Conservation (phyloP, 139 green algal species). For the Coccomyxa sp. region DNA sequence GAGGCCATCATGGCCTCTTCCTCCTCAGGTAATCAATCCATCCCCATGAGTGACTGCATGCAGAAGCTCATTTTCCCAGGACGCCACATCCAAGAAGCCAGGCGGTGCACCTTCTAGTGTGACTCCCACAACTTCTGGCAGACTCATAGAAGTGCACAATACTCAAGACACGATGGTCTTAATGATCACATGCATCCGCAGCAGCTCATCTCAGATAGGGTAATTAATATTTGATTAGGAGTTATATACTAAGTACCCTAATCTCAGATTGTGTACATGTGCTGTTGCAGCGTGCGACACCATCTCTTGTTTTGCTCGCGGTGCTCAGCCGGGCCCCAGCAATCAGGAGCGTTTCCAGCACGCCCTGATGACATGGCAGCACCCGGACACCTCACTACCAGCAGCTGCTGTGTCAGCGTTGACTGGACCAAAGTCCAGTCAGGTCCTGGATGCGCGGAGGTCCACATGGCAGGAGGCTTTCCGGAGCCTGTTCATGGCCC, state of each 20-base stretch:
- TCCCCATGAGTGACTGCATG: neutral
- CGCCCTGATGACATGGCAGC: constrained; percentile 41
- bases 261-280: no score
- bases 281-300: no score
- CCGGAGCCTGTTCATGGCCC: constrained; percentile 36
- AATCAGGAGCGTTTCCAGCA: constrained; percentile 29
- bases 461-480: constrained; percentile 45
- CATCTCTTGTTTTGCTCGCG: no score
- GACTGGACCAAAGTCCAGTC: neutral
- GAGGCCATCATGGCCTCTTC: constrained; percentile 4
- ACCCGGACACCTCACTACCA: constrained; percentile 22
- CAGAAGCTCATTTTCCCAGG: neutral
- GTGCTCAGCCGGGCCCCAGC: neutral
- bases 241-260: no score
- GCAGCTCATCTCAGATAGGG: no score
- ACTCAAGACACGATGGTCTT: no score
- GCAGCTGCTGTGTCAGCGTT: neutral
- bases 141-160: neutral
- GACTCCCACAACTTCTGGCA: neutral
- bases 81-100: neutral
- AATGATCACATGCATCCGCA: no score
- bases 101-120: neutral
- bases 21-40: neutral
- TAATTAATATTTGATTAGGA: no score
- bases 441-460: constrained; percentile 22